Evolutionary conservation across 495 filamentous ascomycete genomes (phyloP).

Genomic region (Sordaria brevicollis): DNA sequence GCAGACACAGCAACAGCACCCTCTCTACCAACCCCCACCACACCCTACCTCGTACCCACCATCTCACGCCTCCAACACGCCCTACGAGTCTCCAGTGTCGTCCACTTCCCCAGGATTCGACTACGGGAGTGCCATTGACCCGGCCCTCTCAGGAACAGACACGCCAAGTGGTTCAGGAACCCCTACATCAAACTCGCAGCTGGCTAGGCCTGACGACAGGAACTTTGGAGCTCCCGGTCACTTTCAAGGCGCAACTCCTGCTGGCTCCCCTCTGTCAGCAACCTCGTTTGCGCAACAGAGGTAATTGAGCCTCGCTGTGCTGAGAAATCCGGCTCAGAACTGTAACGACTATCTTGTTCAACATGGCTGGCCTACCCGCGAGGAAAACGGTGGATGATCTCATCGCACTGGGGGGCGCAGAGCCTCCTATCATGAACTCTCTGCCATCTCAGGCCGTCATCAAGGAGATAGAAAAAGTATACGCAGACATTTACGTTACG

Average conservation of each 20-base stretch:
- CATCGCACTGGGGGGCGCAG: conserved; percentile 52
- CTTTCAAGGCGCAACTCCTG: not conserved
- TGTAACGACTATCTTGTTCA: not conserved
- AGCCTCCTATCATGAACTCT: conserved; percentile 49
- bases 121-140: conserved; percentile 64
- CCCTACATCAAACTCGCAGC: conserved; percentile 29
- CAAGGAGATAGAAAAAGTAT: conserved; percentile 65
- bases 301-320: not conserved
- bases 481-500: conserved; percentile 62
- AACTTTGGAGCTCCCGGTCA: not conserved
- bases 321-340: not conserved
- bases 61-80: conserved; percentile 15
- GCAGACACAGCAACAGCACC: conserved; percentile 3
- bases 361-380: conserved; percentile 34
- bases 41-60: conserved; percentile 20
- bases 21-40: conserved; percentile 18
- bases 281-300: not conserved
- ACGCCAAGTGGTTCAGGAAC: conserved; percentile 19
- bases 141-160: conserved; percentile 49
- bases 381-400: conserved; percentile 67
- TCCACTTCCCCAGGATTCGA: conserved; percentile 47
- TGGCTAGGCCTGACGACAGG: conserved; percentile 16
- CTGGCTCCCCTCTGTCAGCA: not conserved
- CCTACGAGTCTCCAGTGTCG: conserved; percentile 28
- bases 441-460: conserved; percentile 40